Conservation (phyloP, 768 basidiomycete genomes). For the Coprinopsis cinerea region DNA sequence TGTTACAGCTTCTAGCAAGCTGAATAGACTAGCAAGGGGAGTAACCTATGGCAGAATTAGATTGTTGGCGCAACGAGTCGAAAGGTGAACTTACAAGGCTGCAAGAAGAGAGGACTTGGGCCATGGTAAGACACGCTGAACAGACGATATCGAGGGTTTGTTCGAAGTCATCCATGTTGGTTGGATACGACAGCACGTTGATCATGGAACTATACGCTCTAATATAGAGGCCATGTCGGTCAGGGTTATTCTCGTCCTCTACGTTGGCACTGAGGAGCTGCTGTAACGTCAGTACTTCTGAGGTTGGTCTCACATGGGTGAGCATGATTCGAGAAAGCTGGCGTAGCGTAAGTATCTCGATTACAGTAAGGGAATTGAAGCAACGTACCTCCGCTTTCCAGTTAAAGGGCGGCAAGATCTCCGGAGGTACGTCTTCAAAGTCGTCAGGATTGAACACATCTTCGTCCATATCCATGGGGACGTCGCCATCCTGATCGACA, state of each 20-base stretch:
- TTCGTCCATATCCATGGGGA: constrained; percentile 28
- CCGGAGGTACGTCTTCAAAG: constrained; percentile 23
- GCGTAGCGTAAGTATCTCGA: neutral
- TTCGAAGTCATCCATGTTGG: constrained; percentile 27
- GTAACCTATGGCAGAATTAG: constrained; percentile 29
- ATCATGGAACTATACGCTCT: constrained; percentile 38
- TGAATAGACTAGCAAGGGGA: constrained; percentile 45
- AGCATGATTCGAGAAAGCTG: constrained; percentile 60
- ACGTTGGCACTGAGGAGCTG: constrained; percentile 36
- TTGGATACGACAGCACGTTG: constrained; percentile 36
- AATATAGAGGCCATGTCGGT: constrained; percentile 27
- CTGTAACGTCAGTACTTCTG: constrained; percentile 44
- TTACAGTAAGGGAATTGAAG: neutral
- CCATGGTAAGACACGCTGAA: constrained; percentile 33
- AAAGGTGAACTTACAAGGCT: constrained; percentile 33
- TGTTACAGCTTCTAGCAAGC: constrained; percentile 42
- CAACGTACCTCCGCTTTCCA: constrained; percentile 51
- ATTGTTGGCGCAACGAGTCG: neutral
- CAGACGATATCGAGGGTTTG: constrained; percentile 26
- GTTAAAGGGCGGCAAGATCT: constrained; percentile 36
- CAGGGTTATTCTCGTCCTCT: constrained; percentile 6
- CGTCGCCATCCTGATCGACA: constrained; percentile 26
- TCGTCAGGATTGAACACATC: too few species aligned
- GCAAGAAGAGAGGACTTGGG: constrained; percentile 28
- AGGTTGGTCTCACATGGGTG: constrained; percentile 41